Percentiles rank a stretch among this genome's conserved stretches.
Evolutionary conservation across 179 eudicot species (phyloP).

Genomic region (Nepenthes alata): DNA sequence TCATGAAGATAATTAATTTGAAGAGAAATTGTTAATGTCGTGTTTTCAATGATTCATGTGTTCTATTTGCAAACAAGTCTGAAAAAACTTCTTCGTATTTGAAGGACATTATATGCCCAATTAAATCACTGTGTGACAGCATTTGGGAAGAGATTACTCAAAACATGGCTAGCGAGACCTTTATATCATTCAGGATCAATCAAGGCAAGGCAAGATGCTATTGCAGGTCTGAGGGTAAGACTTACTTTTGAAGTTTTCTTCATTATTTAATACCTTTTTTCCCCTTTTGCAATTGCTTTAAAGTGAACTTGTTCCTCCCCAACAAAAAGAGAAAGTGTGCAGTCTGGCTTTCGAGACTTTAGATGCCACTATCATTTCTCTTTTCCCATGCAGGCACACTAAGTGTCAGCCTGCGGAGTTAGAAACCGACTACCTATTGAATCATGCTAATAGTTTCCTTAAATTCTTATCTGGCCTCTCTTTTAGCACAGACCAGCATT

Average conservation of each 20-base stretch:
- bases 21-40: not conserved
- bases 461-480: too few species aligned
- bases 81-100: constrained; percentile 2
- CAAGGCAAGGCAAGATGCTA: constrained; percentile 84
- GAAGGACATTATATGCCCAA: constrained; percentile 72
- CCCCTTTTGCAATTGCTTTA: not conserved
- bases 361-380: too few species aligned
- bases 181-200: constrained; percentile 51
- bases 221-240: constrained; percentile 65
- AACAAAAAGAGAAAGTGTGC: too few species aligned
- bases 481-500: not conserved
- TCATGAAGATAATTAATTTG: not conserved
- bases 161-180: constrained; percentile 93
- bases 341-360: not conserved
- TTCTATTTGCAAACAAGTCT: not conserved
- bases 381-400: too few species aligned
- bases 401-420: too few species aligned
- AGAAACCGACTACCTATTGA: too few species aligned
- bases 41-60: not conserved
- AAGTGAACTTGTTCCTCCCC: too few species aligned
- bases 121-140: constrained; percentile 83
- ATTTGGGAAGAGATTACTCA: constrained; percentile 85
- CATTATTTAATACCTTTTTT: not conserved
- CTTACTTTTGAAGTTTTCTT: not conserved
- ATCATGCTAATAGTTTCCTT: too few species aligned